phyloP scores from a whole-genome alignment of 2,329 filamentous ascomycete genomes.

The Pyricularia sp. region DNA sequence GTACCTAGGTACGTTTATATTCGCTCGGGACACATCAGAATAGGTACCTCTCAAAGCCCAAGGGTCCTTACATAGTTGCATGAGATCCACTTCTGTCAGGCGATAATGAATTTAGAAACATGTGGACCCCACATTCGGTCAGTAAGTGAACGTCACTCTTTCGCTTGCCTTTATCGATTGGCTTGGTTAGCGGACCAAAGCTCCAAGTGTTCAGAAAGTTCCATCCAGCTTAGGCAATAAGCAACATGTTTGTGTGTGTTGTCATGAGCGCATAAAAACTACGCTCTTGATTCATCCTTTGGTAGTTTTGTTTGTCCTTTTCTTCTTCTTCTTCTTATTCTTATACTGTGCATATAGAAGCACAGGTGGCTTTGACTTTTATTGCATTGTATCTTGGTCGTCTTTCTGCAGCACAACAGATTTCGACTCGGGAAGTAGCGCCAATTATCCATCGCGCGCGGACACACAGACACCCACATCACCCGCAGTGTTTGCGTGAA shows the following conservation, averaged over 20 bases:
- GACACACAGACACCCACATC: not conserved
- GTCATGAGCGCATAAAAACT: not conserved
- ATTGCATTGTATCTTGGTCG: not conserved
- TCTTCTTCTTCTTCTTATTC: not conserved
- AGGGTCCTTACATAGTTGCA: not conserved
- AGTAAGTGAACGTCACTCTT: not conserved
- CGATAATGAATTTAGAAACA: not conserved
- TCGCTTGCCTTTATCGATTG: constrained; percentile 1
- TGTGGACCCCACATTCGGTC: not conserved
- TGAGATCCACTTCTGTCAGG: not conserved
- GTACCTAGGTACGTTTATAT: not conserved
- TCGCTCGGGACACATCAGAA: not conserved
- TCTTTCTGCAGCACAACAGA: not conserved
- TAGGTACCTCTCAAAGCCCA: not conserved
- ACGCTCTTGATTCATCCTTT: constrained; percentile 1
- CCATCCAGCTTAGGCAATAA: not conserved
- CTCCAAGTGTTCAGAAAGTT: constrained; percentile 6
- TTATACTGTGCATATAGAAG: not conserved
- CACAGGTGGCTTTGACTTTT: not conserved
- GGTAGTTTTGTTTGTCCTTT: not conserved
- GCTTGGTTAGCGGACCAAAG: not conserved
- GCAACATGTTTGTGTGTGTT: not conserved
- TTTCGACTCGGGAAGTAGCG: not conserved
- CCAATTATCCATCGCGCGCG: not conserved
- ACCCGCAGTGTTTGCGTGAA: not conserved